phyloP scores from a whole-genome alignment of 1,139 yeast species.

The Pneumocystis carinii region DNA sequence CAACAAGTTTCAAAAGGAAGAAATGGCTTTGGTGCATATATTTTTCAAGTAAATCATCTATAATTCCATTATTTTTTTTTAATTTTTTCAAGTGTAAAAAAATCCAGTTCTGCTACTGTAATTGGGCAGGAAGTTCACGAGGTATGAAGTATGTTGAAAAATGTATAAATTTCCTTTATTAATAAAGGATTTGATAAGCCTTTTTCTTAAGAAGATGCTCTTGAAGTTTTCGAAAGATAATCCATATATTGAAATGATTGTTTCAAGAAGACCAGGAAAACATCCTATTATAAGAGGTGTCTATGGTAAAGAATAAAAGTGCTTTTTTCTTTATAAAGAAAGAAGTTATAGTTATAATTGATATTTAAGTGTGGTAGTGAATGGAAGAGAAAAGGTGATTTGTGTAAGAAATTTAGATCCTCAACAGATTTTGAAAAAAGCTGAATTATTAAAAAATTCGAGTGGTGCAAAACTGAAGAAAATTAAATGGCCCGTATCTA shows the following conservation, averaged over 20 bases:
- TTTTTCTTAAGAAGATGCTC: slow-evolving; percentile 42
- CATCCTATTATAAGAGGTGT: slow-evolving; percentile 55
- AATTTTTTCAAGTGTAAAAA: slow-evolving; percentile 37
- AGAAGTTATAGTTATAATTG: background rate
- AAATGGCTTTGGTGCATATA: slow-evolving; percentile 71
- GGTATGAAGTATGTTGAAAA: slow-evolving; percentile 41
- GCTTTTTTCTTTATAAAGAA: background rate
- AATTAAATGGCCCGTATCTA: slow-evolving; percentile 59
- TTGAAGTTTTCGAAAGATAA: slow-evolving; percentile 42
- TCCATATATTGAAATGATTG: slow-evolving; percentile 57
- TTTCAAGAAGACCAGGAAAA: slow-evolving; percentile 61
- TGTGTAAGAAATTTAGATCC: slow-evolving; percentile 49
- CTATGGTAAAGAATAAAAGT: slow-evolving; percentile 30
- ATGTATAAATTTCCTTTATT: background rate
- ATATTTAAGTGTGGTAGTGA: slow-evolving; percentile 9
- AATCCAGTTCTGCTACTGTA: slow-evolving; percentile 64
- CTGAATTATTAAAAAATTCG: slow-evolving; percentile 40
- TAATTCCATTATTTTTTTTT: background rate
- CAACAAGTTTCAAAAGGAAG: slow-evolving; percentile 41
- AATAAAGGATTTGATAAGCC: slow-evolving; percentile 25
- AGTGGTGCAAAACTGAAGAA: slow-evolving; percentile 46
- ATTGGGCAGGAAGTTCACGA: slow-evolving; percentile 88
- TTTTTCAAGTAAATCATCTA: slow-evolving; percentile 32
- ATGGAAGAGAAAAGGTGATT: slow-evolving; percentile 35
- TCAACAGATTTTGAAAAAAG: slow-evolving; percentile 39